Percentiles rank a stretch among this genome's conserved stretches.
These are phyloP conservation scores for Malus asiatica DNA, from an alignment of 306 rosid genomes.

Conservation along the genomic window DNA sequence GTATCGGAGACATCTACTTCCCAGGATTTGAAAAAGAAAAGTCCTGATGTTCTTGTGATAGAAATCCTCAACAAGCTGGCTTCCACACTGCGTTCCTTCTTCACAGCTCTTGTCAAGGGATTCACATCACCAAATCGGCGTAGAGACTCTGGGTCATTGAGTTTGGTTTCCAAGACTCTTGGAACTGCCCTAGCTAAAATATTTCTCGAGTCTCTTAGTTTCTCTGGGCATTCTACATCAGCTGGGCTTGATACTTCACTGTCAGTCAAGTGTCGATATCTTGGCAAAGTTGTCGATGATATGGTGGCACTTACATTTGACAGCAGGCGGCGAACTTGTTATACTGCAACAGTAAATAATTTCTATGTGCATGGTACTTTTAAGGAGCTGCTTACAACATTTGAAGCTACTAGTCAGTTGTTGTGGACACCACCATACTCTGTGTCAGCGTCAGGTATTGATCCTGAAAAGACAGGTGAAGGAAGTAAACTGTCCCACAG, in stretches of 20 bases:
- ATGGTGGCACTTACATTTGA: constrained; percentile 82
- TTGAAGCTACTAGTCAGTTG: constrained; percentile 96
- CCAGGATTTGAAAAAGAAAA: constrained; percentile 87
- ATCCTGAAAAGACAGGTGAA: constrained; percentile 56
- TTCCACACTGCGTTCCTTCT: constrained; percentile 76
- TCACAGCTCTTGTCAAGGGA: constrained; percentile 89
- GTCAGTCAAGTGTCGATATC: constrained; percentile 90
- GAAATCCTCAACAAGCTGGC: constrained; percentile 88
- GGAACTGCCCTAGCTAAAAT: constrained; percentile 81
- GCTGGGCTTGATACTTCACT: constrained; percentile 55
- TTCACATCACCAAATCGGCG: constrained; percentile 90
- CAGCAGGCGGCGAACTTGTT: constrained; percentile 80
- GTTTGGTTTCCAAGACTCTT: constrained; percentile 80
- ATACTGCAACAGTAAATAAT: constrained; percentile 74
- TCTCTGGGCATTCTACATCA: constrained; percentile 68
- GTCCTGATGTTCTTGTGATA: constrained; percentile 70
- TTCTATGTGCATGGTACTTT: constrained; percentile 93
- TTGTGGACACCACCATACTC: constrained; percentile 75
- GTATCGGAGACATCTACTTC: constrained; percentile 49
- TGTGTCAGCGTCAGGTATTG: constrained; percentile 44
- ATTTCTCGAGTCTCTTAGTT: constrained; percentile 84
- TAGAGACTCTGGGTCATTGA: constrained; percentile 72
- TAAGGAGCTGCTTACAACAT: constrained; percentile 84
- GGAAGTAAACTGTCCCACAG: constrained; percentile 60
- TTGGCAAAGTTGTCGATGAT: constrained; percentile 92